Percentiles rank a stretch among this genome's conserved stretches.
Conservation (phyloP, 176 grass and related monocot genomes). For the Avena sativa region DNA sequence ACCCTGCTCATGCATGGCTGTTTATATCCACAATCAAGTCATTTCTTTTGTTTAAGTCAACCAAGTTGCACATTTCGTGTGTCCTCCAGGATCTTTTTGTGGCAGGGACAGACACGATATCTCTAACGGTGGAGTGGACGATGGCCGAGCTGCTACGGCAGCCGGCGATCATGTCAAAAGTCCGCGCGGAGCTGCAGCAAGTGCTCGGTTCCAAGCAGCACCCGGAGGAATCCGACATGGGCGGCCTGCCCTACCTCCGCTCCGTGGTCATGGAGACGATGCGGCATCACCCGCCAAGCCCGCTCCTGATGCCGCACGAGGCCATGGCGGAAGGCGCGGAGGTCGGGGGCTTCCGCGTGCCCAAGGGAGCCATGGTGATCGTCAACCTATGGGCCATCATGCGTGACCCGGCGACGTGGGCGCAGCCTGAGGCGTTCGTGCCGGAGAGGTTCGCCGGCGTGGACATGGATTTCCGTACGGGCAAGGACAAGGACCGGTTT, state of each 20-base stretch:
- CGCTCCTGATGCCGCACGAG: slow-evolving; percentile 58
- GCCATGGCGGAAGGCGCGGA: slow-evolving; percentile 43
- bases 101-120: slow-evolving; percentile 55
- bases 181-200: slow-evolving; percentile 44
- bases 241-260: slow-evolving; percentile 50
- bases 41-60: no score
- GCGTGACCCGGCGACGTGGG: slow-evolving; percentile 55
- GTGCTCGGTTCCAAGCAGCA: slow-evolving; percentile 33
- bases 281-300: slow-evolving; percentile 62
- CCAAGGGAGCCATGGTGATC: slow-evolving; percentile 42
- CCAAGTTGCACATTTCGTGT: neutral
- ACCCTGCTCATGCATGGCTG: no score
- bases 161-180: slow-evolving; percentile 54
- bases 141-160: slow-evolving; percentile 69
- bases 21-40: no score
- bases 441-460: slow-evolving; percentile 54
- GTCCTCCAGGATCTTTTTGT: slow-evolving; percentile 40
- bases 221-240: slow-evolving; percentile 37
- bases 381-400: slow-evolving; percentile 56
- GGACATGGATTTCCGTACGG: slow-evolving; percentile 36
- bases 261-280: slow-evolving; percentile 62
- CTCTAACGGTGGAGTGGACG: slow-evolving; percentile 57
- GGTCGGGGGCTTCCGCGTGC: slow-evolving; percentile 52
- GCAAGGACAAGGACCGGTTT: neutral
- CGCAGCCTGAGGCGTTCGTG: slow-evolving; percentile 42